These are phyloP conservation scores for Physcomitrellopsis africana DNA, from an alignment of 225 moss, liverwort and hornwort genomes.

Conservation along the genomic window DNA sequence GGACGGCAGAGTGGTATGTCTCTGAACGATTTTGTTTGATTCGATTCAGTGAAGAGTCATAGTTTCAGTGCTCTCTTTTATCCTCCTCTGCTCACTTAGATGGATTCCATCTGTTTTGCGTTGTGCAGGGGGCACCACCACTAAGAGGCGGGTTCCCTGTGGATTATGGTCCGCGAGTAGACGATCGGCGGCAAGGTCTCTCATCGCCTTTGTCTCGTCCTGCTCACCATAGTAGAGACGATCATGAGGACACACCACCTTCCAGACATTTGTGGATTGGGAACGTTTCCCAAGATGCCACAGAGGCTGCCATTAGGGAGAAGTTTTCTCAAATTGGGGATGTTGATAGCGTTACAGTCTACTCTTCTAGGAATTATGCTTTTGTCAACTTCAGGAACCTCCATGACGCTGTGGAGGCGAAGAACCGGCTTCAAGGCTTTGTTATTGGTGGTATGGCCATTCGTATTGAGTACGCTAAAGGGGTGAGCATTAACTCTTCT, in stretches of 20 bases:
- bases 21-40: background rate
- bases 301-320: slow-evolving; percentile 57
- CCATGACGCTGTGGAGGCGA: slow-evolving; percentile 64
- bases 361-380: slow-evolving; percentile 73
- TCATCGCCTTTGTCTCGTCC: slow-evolving; percentile 50
- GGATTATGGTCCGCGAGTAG: slow-evolving; percentile 71
- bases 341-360: slow-evolving; percentile 70
- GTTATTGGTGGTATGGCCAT: slow-evolving; percentile 68
- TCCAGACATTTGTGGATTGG: slow-evolving; percentile 78
- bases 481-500: slow-evolving; percentile 48
- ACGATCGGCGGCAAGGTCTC: slow-evolving; percentile 58
- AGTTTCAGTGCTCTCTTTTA: background rate
- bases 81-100: background rate
- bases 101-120: slow-evolving; percentile 1
- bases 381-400: slow-evolving; percentile 72
- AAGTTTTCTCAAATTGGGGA: slow-evolving; percentile 68
- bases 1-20: background rate
- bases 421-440: slow-evolving; percentile 64
- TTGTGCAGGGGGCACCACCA: slow-evolving; percentile 63
- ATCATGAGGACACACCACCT: slow-evolving; percentile 58
- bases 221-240: slow-evolving; percentile 52
- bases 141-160: slow-evolving; percentile 67
- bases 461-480: slow-evolving; percentile 73
- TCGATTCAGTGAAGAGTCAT: background rate
- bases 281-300: slow-evolving; percentile 68